Base-by-base conservation (phyloP, 495 filamentous ascomycete species). In the Neurospora terricola region DNA sequence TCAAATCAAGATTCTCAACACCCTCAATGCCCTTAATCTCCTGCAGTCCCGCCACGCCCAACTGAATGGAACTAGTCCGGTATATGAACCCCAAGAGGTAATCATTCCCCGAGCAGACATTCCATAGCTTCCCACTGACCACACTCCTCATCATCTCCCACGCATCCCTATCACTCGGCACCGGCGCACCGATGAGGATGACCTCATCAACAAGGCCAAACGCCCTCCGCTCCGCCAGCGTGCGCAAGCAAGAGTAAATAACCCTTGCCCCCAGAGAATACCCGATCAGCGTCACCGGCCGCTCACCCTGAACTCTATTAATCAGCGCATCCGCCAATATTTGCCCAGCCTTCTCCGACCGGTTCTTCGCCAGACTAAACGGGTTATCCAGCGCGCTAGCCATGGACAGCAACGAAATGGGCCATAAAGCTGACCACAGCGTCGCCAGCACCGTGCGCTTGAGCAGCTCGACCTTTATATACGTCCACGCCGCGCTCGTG, bases 201-300 rank as follows among this genome's bases (percentile, higher is more conserved):
- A 90, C 94, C 5, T 86, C 89, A 72, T 97, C 94, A 4, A 97
- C 84, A 0, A 97, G 80, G 0, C 94, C 94, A 74, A 95, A 97
- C 0, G 90, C 92, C 43, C 86, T 84, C 18, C 92, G 84, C 73
- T 90, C 87, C 0, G 92, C 92, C 3, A 97, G 86, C 5, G 77
- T 85, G 37, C 87, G 84, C 4, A 97, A 84, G 74, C 94, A 97
- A 2, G 88, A 86, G 77, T 91, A 95, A 71, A 97, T 92, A 8
- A 95, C 90, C 9, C 93, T 85, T 2, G 94, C 94, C 3, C 94
- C 94, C 0, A 97, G 83, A 0, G 92, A 95, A 79, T 94, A 97
- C 3, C 94, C 94, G 18, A 97, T 83, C 1, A 97, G 81, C 0
- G 92, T 97, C 0, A 97, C 92, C 0, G 94, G 91, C 10, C 94